Conservation (phyloP, 2,329 filamentous ascomycete genomes). For the Botrytis fragariae region DNA sequence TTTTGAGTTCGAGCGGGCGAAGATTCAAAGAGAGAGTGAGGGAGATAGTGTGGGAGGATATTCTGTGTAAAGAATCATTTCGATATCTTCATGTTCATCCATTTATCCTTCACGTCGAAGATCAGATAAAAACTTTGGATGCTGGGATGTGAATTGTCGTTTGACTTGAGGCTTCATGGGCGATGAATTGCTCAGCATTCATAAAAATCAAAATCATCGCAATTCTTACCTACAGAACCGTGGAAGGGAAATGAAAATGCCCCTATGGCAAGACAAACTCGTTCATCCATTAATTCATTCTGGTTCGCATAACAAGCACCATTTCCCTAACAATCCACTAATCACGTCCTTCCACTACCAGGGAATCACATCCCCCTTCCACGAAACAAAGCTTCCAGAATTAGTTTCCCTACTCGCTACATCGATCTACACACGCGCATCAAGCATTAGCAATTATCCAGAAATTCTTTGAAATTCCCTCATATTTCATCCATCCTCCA, state of each 20-base stretch:
- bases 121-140: accelerated
- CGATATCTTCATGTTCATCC: neutral
- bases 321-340: neutral
- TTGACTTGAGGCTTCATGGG: accelerated
- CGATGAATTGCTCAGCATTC: neutral
- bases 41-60: neutral
- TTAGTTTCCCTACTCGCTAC: slow-evolving; percentile 39
- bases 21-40: neutral
- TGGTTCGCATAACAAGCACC: neutral
- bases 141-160: neutral
- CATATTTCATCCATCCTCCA: too few relatives aligned
- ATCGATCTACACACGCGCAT: slow-evolving; percentile 36
- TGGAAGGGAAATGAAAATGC: too few relatives aligned
- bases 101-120: neutral
- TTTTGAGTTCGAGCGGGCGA: neutral
- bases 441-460: neutral
- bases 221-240: too few relatives aligned
- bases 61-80: neutral
- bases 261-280: too few relatives aligned
- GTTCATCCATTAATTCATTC: too few relatives aligned
- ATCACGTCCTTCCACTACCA: slow-evolving; percentile 20
- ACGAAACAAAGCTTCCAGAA: slow-evolving; percentile 31
- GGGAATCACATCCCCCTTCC: slow-evolving; percentile 28
- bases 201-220: accelerated
- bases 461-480: neutral